Evolutionary conservation across 306 rosid genomes (phyloP), one percentile per base, ranked within the genome.

Genomic region (Vachellia collinsii): DNA sequence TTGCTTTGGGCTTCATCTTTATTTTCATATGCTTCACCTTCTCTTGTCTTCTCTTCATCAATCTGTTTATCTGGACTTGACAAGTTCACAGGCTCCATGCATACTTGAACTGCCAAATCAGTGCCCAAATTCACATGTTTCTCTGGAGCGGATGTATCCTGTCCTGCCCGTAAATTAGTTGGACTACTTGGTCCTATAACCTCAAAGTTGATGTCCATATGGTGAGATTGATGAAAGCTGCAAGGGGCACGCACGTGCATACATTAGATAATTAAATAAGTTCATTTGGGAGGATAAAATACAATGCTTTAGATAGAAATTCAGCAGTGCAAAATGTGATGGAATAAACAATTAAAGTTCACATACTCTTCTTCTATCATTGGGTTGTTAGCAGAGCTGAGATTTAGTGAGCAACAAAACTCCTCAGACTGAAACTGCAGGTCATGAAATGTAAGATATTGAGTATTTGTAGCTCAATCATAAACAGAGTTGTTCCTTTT

Each of bases 381-480:
- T 12, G 76, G 17, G 73, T 80, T 70, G 63, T 80, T 70, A 58
- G 74, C 63, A 41, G 68, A 76, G 76, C 10, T 51, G n/a, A 78
- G 67, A 76, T 66, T 25, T 56, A 77, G 72, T 43, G 79, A 65
- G 62, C 76, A 79, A 65, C 68, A 77, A 81, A 80, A 64, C 64
- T 84, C 86, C 79, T 83, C 85, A 50, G 22, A 75, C 76, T 72
- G 83, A 77, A 76, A 78, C 92, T 88, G 87, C 84, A 76, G 16
- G 48, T 76, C 58, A 70, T 42, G 74, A 23, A 50, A 64, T 12
- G 23, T 29, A 37, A 48, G 54, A 76, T 81, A 36, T 77, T 38
- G 41, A 25, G 72, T 25, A 54, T 51, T 61, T 53, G 70, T 4
- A 23, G 58, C 23, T 56, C 17, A 38, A 78, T 36, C 54, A 16